Evolutionary conservation across 1,284 basidiomycete genomes (phyloP).

Genomic region (Austroboletus novae-zelandiae): DNA sequence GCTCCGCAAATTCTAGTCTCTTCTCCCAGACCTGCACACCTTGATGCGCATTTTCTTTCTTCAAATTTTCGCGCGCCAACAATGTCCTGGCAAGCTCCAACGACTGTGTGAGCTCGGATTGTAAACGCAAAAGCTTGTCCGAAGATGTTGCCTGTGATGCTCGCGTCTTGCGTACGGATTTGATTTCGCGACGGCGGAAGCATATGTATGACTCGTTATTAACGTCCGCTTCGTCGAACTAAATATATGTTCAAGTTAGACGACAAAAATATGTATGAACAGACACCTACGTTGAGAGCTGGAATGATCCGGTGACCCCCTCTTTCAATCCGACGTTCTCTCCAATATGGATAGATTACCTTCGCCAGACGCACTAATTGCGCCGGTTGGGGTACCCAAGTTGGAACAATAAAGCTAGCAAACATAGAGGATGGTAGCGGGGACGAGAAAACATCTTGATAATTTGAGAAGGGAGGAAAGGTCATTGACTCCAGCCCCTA

Average conservation of each 20-base stretch:
- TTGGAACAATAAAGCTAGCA: constrained; percentile 59
- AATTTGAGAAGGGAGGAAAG: constrained; percentile 79
- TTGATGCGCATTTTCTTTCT: constrained; percentile 62
- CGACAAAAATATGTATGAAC: not conserved
- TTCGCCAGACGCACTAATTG: constrained; percentile 64
- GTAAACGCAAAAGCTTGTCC: constrained; percentile 82
- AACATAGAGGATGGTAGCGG: constrained; percentile 59
- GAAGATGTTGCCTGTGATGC: constrained; percentile 86
- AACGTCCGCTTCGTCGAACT: constrained; percentile 92
- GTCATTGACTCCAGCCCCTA: constrained; percentile 61
- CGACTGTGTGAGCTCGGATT: constrained; percentile 71
- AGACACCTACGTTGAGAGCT: constrained; percentile 62
- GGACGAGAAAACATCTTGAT: constrained; percentile 68
- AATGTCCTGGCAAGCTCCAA: constrained; percentile 73
- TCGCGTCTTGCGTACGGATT: constrained; percentile 92
- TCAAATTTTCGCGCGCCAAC: constrained; percentile 71
- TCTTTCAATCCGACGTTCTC: constrained; percentile 69
- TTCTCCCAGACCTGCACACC: constrained; percentile 76
- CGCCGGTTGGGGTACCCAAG: constrained; percentile 57
- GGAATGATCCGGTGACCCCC: constrained; percentile 81
- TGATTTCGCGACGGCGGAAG: constrained; percentile 94
- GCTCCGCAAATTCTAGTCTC: constrained; percentile 71
- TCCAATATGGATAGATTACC: constrained; percentile 80
- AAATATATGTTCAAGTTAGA: constrained; percentile 10
- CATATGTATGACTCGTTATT: constrained; percentile 95